Evolutionary conservation across 345 rosid species (phyloP).

Genomic region (Conringia planisiliqua): DNA sequence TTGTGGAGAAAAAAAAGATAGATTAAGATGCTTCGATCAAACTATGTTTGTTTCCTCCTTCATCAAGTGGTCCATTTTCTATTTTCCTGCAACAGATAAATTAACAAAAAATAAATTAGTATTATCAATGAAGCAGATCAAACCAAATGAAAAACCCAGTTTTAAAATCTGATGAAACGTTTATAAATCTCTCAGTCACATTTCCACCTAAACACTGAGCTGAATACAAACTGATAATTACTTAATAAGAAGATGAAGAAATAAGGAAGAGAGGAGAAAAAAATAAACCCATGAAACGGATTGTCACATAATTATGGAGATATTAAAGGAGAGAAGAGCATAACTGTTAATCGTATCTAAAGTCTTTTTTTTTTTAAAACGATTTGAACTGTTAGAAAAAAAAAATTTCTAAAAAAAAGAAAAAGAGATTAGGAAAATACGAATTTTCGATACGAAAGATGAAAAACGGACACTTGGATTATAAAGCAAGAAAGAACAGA

Average conservation of each 20-base stretch:
- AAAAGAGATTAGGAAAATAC: not conserved
- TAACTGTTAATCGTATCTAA: constrained; percentile 24
- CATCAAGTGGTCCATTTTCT: constrained; percentile 26
- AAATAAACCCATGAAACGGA: constrained; percentile 17
- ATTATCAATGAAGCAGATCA: not conserved
- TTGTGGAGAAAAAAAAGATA: not conserved
- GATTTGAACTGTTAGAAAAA: not conserved
- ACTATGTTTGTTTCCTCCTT: constrained; percentile 3
- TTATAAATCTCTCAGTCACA: not conserved
- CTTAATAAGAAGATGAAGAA: not conserved
- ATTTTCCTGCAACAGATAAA: constrained; percentile 13
- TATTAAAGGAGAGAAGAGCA: constrained; percentile 29
- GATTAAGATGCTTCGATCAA: constrained; percentile 15
- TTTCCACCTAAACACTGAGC: not conserved
- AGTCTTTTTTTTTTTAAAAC: not conserved
- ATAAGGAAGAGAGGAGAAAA: not conserved
- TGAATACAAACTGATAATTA: not conserved
- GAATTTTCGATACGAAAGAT: not conserved
- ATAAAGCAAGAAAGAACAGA: constrained; percentile 8
- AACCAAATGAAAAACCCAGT: not conserved
- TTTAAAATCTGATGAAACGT: not conserved
- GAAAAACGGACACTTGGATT: constrained; percentile 23
- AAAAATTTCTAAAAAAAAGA: not conserved
- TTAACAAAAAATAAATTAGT: not conserved
- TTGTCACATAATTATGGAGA: constrained; percentile 29